phyloP scores from a whole-genome alignment of 768 basidiomycete species.

The Trichaptum fuscoviolaceum region DNA sequence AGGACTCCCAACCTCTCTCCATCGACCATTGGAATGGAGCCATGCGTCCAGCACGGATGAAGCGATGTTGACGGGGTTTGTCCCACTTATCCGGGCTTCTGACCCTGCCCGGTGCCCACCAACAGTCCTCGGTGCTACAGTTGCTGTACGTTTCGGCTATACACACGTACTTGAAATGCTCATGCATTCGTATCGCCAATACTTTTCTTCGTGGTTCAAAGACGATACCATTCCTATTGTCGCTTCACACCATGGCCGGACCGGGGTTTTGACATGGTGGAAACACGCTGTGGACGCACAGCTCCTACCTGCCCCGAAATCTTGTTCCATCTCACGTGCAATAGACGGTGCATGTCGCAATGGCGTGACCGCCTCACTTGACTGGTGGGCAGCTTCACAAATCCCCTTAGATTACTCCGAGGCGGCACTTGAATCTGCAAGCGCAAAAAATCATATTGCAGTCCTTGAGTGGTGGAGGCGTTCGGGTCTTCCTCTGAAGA shows the following conservation, averaged over 20 bases:
- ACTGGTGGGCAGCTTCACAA: constrained; percentile 76
- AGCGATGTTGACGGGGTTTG: constrained; percentile 62
- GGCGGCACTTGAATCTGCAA: constrained; percentile 73
- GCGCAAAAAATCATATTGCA: constrained; percentile 67
- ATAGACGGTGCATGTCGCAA: constrained; percentile 76
- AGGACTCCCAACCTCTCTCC: constrained; percentile 63
- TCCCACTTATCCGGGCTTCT: constrained; percentile 55
- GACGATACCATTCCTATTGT: constrained; percentile 69
- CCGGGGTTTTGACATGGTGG: constrained; percentile 77
- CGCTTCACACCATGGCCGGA: constrained; percentile 72
- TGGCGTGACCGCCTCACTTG: constrained; percentile 67
- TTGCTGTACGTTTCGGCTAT: constrained; percentile 69
- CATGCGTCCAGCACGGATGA: constrained; percentile 64
- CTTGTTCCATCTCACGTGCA: constrained; percentile 56
- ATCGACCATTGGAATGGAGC: constrained; percentile 65
- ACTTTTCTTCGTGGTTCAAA: constrained; percentile 62
- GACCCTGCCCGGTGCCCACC: constrained; percentile 53
- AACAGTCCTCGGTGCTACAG: constrained; percentile 62
- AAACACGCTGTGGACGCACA: constrained; percentile 57
- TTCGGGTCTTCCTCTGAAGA: constrained; percentile 58
- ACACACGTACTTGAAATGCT: constrained; percentile 72
- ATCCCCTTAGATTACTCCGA: constrained; percentile 71
- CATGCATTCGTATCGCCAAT: constrained; percentile 54
- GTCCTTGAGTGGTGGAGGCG: constrained; percentile 82
- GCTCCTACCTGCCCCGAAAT: constrained; percentile 49